These are phyloP conservation scores for Ogataea pignaliae DNA, from an alignment of 805 yeast species.

Conservation along the genomic window DNA sequence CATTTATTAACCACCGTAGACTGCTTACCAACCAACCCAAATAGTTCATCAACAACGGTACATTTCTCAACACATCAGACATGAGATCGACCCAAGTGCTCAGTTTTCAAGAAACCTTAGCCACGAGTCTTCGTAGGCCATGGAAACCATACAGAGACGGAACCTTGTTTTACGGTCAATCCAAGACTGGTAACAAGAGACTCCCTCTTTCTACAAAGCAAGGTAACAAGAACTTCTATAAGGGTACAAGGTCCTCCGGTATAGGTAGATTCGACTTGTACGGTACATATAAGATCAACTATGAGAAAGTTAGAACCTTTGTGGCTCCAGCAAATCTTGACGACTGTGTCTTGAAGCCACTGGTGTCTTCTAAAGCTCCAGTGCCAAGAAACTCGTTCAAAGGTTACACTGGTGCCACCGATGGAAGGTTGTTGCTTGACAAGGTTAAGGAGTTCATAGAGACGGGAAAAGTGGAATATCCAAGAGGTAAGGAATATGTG, in stretches of 20 bases:
- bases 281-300: constrained; percentile 75
- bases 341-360: constrained; percentile 51
- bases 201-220: constrained; percentile 82
- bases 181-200: constrained; percentile 80
- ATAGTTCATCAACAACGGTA: neutral
- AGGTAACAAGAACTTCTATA: constrained; percentile 91
- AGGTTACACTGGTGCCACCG: constrained; percentile 67
- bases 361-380: constrained; percentile 73
- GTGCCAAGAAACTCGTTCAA: constrained; percentile 59
- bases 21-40: too few species aligned
- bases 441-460: constrained; percentile 74
- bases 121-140: constrained; percentile 63
- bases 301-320: constrained; percentile 85
- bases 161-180: constrained; percentile 72
- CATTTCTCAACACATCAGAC: neutral
- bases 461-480: constrained; percentile 53
- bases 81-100: constrained; percentile 50
- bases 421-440: constrained; percentile 65
- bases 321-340: constrained; percentile 61
- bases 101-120: constrained; percentile 43
- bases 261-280: constrained; percentile 72
- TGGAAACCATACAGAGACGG: constrained; percentile 88
- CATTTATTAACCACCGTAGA: neutral
- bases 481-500: constrained; percentile 21
- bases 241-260: constrained; percentile 95